Base-by-base conservation (phyloP, 768 basidiomycete species). In the Cytidiella melzeri region DNA sequence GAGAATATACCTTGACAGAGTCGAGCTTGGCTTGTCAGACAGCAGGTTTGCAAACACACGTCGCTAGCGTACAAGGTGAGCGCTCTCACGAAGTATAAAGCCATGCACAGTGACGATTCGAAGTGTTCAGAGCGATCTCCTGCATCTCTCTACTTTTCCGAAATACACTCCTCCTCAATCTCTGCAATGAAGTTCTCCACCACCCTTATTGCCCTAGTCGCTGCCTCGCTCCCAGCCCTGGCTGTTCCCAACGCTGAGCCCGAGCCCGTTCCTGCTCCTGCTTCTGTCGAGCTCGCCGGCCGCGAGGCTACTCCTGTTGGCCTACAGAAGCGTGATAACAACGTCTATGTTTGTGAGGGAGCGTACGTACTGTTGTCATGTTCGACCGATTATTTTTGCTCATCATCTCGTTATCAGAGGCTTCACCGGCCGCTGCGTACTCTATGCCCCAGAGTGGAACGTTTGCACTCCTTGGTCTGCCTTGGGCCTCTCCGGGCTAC, bases 261-360 rank as follows among this genome's bases (percentile, higher is more conserved):
- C 13, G 45, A 46, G 27, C 20, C 45, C 19, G 13, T 10, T 5
- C 43, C 43, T 20, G 40, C 9, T 20, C 27, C 28, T 5, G 45
- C 5, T 9, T n/a, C n/a, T n/a, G n/a, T n/a, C n/a, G n/a, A n/a
- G n/a, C n/a, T n/a, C n/a, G n/a, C 42, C 23, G 23, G 11, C 40
- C 23, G 13, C 23, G 13, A 26, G 42, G 23, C 42, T 6, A 24
- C 24, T n/a, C n/a, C n/a, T n/a, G n/a, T n/a, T n/a, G n/a, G n/a
- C n/a, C 28, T 46, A 6, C 12, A 46, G 45, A 46, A 46, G 28
- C 45, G 45, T n/a, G 45, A 28, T 20, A 46, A 46, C 23, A 46
- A 26, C 11, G 21, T 46, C 45, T 46, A 9, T 21, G 45, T 46
- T 13, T 46, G 45, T 21, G 12, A 7, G 10, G 45, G 45, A 12